Evolutionary conservation across 75 land plant genomes (phyloP).

Genomic region (Pseudotsuga menziesii): DNA sequence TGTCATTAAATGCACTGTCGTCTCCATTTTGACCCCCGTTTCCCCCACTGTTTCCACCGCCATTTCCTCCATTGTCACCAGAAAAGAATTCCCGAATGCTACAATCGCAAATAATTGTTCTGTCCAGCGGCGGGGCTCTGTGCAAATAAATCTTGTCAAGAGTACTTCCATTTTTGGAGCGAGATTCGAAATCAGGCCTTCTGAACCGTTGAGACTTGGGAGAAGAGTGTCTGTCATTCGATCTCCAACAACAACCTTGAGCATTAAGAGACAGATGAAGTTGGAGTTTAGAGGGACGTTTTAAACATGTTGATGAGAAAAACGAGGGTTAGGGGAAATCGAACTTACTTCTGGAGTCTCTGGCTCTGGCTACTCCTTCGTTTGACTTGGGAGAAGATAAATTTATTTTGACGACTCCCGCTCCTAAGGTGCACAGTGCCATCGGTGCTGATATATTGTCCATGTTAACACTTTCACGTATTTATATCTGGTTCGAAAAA

Average conservation of each 20-base stretch:
- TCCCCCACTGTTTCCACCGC: constrained; percentile 1
- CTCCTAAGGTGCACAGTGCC: background rate
- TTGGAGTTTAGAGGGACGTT: background rate
- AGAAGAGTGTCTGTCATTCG: background rate
- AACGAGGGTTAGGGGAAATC: background rate
- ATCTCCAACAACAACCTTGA: background rate
- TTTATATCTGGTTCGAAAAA: no score
- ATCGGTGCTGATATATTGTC: background rate
- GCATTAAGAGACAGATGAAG: background rate
- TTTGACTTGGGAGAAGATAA: background rate
- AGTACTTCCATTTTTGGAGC: background rate
- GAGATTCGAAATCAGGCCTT: background rate
- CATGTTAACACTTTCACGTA: no score
- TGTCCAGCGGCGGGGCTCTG: background rate
- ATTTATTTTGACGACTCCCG: background rate
- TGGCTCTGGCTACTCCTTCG: background rate
- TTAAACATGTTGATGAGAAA: background rate
- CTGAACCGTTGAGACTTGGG: background rate
- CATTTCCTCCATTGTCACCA: background rate
- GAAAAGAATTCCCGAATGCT: background rate
- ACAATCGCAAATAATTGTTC: background rate
- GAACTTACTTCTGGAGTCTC: background rate
- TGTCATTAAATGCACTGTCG: background rate
- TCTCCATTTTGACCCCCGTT: background rate
- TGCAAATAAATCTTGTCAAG: background rate